phyloP scores from a whole-genome alignment of 2,329 filamentous ascomycete species.

The Chaetoscypha palmicola region DNA sequence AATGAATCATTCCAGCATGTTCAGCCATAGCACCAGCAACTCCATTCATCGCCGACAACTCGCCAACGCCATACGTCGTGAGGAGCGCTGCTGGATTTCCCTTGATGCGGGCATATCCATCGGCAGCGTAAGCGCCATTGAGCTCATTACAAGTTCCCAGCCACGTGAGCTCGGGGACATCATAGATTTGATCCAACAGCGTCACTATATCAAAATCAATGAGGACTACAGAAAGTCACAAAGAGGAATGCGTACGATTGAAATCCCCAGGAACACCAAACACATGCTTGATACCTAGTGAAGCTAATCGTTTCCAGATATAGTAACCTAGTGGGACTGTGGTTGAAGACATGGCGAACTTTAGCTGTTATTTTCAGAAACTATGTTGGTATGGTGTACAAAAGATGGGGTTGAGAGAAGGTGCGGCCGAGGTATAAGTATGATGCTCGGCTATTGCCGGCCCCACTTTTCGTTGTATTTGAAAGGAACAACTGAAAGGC shows the following conservation, averaged over 20 bases:
- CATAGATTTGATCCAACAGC: conserved; percentile 56
- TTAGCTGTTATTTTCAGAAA: neutral
- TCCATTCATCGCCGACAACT: conserved; percentile 52
- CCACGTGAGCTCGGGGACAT: conserved; percentile 35
- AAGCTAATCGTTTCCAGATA: conserved; percentile 24
- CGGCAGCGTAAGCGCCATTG: conserved; percentile 40
- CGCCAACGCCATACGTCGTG: conserved; percentile 45
- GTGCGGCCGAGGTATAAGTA: too few species aligned
- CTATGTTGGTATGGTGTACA: neutral
- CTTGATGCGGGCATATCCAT: conserved; percentile 45
- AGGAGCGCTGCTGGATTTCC: conserved; percentile 39
- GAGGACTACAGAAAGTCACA: neutral
- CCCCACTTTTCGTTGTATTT: too few species aligned
- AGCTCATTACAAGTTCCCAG: conserved; percentile 32
- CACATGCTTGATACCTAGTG: conserved; percentile 26
- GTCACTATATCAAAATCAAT: conserved; percentile 39
- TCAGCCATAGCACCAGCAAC: conserved; percentile 53
- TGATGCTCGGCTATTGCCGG: too few species aligned
- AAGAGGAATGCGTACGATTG: conserved; percentile 20
- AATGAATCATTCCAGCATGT: conserved; percentile 48
- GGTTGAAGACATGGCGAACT: neutral
- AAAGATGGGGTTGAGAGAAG: neutral
- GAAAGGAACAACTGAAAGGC: too few species aligned
- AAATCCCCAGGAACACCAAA: conserved; percentile 29
- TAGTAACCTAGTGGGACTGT: conserved; percentile 26